A percentile compares a stretch with the other conserved stretches of the same genome.
Conservation (phyloP, 1,284 basidiomycete species). For the Leccinum griseonigrum region DNA sequence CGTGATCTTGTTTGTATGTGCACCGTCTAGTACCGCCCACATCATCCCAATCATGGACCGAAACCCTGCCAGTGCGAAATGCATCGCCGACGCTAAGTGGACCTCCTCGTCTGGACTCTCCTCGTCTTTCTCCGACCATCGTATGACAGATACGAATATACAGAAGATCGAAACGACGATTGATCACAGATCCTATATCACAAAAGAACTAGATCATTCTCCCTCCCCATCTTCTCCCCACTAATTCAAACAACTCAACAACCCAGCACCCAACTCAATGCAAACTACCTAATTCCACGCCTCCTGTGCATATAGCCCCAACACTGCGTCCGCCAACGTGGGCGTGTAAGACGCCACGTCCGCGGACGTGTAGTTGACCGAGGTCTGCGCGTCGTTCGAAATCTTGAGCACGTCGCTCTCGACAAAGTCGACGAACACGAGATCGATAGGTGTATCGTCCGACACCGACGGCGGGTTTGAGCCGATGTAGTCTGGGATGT, state of each 20-base stretch:
- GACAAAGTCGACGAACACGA: slow-evolving; percentile 72
- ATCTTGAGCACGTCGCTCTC: slow-evolving; percentile 48
- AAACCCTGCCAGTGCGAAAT: no score
- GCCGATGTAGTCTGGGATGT: slow-evolving; percentile 55
- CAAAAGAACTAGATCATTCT: not conserved
- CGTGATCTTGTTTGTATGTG: no score
- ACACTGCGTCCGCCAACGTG: slow-evolving; percentile 46
- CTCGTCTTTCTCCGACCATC: no score
- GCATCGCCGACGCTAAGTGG: no score
- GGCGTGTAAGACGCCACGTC: slow-evolving; percentile 55
- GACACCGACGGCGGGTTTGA: slow-evolving; percentile 52
- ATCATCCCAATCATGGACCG: no score
- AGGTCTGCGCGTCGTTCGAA: slow-evolving; percentile 54
- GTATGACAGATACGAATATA: not conserved
- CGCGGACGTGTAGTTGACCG: slow-evolving; percentile 45
- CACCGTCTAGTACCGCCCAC: no score
- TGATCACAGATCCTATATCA: not conserved
- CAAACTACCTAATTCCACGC: slow-evolving; percentile 49
- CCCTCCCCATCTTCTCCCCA: not conserved
- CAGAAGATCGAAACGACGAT: not conserved
- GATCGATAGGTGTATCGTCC: slow-evolving; percentile 53
- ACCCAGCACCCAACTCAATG: not conserved
- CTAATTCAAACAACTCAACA: not conserved
- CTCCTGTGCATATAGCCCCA: slow-evolving; percentile 60
- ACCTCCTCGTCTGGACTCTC: no score